Evolutionary conservation across 2,329 filamentous ascomycete genomes (phyloP).

Genomic region (Cercospora nicotianae): DNA sequence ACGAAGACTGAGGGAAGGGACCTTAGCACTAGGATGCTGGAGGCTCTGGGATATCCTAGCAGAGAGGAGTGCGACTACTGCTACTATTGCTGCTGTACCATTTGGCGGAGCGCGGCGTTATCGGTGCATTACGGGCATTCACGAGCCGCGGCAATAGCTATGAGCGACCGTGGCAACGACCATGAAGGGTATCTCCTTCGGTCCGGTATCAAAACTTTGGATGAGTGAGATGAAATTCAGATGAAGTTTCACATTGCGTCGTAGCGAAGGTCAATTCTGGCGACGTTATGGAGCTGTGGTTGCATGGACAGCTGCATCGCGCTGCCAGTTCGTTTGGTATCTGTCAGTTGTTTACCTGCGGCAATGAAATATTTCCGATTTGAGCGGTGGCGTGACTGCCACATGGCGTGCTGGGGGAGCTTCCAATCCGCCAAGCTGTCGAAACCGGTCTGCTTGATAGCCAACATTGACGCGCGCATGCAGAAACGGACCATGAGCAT

Average conservation of each 20-base stretch:
- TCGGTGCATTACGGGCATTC: conserved; percentile 2
- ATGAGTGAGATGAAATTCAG: not conserved
- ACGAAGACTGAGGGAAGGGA: not conserved
- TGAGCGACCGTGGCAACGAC: not conserved
- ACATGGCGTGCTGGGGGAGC: not conserved
- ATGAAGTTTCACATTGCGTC: not conserved
- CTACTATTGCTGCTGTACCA: conserved; percentile 1
- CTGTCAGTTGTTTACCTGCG: not conserved
- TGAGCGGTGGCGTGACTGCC: not conserved
- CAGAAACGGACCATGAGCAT: not conserved
- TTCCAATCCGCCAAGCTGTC: not conserved
- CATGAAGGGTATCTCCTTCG: too few relatives aligned
- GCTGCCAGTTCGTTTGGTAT: not conserved
- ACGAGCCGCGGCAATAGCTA: not conserved
- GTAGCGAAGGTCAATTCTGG: not conserved
- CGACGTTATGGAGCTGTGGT: not conserved
- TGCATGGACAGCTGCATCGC: not conserved
- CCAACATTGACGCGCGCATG: not conserved
- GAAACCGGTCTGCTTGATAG: not conserved
- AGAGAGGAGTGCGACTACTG: not conserved
- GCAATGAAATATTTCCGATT: not conserved
- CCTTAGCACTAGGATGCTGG: not conserved
- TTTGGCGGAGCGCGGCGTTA: conserved; percentile 2
- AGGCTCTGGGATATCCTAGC: not conserved
- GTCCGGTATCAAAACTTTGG: not conserved